Evolutionary conservation across 495 filamentous ascomycete species (phyloP).

Genomic region (Margaritispora aquatica): DNA sequence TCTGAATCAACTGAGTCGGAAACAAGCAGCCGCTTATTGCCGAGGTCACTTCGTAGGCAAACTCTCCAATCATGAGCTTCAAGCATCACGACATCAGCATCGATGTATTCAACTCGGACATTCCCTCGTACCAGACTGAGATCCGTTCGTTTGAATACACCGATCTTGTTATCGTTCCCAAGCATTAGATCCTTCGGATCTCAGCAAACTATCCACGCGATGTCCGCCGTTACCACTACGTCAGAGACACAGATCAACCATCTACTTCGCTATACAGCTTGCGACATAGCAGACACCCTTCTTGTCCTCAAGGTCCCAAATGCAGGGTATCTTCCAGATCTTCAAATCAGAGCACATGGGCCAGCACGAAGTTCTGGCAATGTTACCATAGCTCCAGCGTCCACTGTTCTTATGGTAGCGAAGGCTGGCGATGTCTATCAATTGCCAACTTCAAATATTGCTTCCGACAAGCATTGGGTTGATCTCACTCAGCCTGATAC

Average conservation of each 20-base stretch:
- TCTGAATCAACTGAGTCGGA: no score
- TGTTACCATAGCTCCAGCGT: constrained; percentile 46
- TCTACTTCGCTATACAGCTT: constrained; percentile 23
- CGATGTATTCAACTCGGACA: no score
- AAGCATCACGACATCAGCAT: background rate
- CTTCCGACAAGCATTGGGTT: constrained; percentile 49
- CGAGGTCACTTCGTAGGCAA: background rate
- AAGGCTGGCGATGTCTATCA: constrained; percentile 26
- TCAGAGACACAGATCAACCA: background rate
- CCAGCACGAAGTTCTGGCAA: background rate
- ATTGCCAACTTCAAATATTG: constrained; percentile 28
- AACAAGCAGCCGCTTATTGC: no score
- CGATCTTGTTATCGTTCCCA: no score
- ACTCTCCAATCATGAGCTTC: background rate
- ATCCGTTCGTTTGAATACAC: no score
- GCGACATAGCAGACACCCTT: constrained; percentile 57
- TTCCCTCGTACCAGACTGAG: no score
- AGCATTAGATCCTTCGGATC: background rate
- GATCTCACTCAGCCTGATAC: constrained; percentile 47
- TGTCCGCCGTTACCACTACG: background rate
- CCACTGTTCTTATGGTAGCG: constrained; percentile 56
- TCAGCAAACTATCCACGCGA: background rate
- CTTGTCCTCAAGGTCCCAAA: constrained; percentile 50
- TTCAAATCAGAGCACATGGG: constrained; percentile 28
- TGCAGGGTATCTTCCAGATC: constrained; percentile 56